Percentiles rank a stretch among this genome's conserved stretches.
These are phyloP conservation scores for Davidsoniella australis DNA, from an alignment of 2,329 filamentous ascomycete species.

Conservation along the genomic window DNA sequence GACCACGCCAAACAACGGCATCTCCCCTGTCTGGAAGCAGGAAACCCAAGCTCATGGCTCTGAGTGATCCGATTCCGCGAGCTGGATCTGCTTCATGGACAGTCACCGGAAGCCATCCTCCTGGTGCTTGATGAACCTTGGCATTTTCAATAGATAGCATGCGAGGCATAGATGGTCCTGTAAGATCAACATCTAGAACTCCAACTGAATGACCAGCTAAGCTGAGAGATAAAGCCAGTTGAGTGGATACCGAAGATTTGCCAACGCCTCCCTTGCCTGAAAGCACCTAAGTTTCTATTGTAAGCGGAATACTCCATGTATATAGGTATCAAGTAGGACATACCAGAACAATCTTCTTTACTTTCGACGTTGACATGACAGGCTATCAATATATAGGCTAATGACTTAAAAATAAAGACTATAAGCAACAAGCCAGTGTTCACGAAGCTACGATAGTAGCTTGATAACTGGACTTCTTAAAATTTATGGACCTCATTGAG, in stretches of 20 bases:
- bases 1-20: constrained; percentile 91
- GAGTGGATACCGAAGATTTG: constrained; percentile 94
- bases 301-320: constrained; percentile 1
- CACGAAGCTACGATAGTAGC: too few species aligned
- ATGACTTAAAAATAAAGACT: background rate
- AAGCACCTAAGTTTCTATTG: constrained; percentile 38
- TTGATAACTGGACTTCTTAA: too few species aligned
- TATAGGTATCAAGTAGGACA: constrained; percentile 14
- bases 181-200: constrained; percentile 90
- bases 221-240: constrained; percentile 78
- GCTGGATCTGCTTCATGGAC: constrained; percentile 49
- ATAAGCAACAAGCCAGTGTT: background rate
- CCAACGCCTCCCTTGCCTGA: constrained; percentile 97
- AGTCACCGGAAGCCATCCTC: constrained; percentile 78
- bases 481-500: too few species aligned
- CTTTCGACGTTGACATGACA: constrained; percentile 24
- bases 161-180: constrained; percentile 86
- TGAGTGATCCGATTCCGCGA: constrained; percentile 42
- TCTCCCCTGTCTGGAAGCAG: constrained; percentile 68
- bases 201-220: constrained; percentile 77
- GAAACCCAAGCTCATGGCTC: constrained; percentile 88
- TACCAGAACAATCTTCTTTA: constrained; percentile 66
- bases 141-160: constrained; percentile 79
- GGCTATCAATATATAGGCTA: background rate
- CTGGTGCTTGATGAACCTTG: constrained; percentile 80